Conservation (phyloP, 2,329 filamentous ascomycete species). For the Lomentospora prolificans region DNA sequence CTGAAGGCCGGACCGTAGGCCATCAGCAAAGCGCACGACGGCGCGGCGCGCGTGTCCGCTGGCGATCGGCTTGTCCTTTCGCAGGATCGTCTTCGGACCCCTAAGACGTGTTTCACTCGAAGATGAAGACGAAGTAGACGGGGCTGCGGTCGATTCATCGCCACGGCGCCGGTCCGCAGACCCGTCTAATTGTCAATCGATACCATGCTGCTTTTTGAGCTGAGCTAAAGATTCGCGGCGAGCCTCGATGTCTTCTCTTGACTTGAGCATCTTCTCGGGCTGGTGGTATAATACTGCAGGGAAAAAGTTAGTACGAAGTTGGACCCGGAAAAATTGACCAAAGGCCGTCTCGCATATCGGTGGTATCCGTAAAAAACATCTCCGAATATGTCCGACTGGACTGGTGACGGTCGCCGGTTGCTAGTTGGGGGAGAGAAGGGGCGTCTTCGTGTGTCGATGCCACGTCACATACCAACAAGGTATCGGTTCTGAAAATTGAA, state of each 20-base stretch:
- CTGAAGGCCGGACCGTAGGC: constrained; percentile 25
- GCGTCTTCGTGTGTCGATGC: not conserved
- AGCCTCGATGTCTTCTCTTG: constrained; percentile 87
- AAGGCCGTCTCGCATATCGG: not conserved
- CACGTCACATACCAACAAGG: constrained; percentile 69
- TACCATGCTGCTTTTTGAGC: constrained; percentile 94
- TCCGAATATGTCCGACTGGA: not conserved
- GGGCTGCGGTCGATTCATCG: constrained; percentile 42
- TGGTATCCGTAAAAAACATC: not conserved
- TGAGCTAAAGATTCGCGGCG: constrained; percentile 96
- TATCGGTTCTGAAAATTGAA: constrained; percentile 99
- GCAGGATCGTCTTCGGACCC: constrained; percentile 33
- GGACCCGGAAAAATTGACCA: not conserved
- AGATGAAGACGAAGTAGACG: constrained; percentile 42
- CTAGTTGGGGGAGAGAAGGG: not conserved
- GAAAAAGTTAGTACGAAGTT: not conserved
- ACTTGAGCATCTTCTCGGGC: constrained; percentile 61
- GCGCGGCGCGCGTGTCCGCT: constrained; percentile 27
- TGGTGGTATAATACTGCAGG: constrained; percentile 54
- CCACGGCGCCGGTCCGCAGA: constrained; percentile 36
- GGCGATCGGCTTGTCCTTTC: constrained; percentile 30
- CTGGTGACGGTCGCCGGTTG: not conserved
- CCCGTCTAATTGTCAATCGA: constrained; percentile 87
- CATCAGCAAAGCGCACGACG: constrained; percentile 32
- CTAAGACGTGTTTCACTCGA: constrained; percentile 23